A percentile compares a stretch with the other conserved stretches of the same genome.
Evolutionary conservation across 2,329 filamentous ascomycete species (phyloP).

Genomic region (Paecilomyces variotii): DNA sequence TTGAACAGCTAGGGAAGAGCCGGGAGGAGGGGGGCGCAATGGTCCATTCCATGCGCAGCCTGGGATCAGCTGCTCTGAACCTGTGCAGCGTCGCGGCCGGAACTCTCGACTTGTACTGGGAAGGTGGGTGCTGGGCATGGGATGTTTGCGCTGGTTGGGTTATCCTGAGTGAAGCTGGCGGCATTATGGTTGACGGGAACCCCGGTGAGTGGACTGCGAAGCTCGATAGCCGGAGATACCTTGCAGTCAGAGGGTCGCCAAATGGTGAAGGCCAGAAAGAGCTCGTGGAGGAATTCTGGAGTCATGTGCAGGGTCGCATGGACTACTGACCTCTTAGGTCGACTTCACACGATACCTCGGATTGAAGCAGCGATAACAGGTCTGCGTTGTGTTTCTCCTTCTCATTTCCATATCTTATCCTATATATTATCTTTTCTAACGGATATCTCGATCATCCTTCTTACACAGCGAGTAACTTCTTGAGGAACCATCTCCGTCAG

Average conservation of each 20-base stretch:
- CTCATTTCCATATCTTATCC: background rate
- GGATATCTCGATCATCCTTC: no score
- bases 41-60: constrained; percentile 51
- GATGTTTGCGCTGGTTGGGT: constrained; percentile 59
- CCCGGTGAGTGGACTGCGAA: constrained; percentile 48
- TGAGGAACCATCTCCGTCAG: no score
- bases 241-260: constrained; percentile 30
- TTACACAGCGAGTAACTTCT: no score
- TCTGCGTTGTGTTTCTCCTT: background rate
- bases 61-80: constrained; percentile 55
- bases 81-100: constrained; percentile 53
- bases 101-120: constrained; percentile 55
- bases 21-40: constrained; percentile 52
- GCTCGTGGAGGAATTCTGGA: constrained; percentile 36
- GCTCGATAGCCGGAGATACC: constrained; percentile 51
- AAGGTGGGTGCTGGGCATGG: constrained; percentile 60
- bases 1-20: constrained; percentile 38
- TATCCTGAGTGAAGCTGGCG: constrained; percentile 53
- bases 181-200: constrained; percentile 52
- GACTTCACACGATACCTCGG: background rate
- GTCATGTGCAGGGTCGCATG: constrained; percentile 28
- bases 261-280: constrained; percentile 27
- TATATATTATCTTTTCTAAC: no score
- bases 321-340: constrained; percentile 19
- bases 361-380: background rate